Evolutionary conservation across 2,329 filamentous ascomycete genomes (phyloP).

Genomic region (Botrytis deweyae): DNA sequence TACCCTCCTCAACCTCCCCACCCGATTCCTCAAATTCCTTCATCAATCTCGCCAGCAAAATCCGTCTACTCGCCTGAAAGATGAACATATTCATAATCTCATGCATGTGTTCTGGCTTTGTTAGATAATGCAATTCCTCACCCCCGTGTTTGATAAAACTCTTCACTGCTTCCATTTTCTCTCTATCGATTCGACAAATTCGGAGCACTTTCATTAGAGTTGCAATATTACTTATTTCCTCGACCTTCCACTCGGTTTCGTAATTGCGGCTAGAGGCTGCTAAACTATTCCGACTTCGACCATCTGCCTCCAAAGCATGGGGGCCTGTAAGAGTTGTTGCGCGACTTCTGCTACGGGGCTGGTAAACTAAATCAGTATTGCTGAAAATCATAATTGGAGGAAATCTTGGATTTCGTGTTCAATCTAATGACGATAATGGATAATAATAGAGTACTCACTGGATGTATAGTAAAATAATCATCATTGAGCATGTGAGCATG

Average conservation of each 20-base stretch:
- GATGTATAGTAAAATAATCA: conserved; percentile 79
- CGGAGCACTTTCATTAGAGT: conserved; percentile 67
- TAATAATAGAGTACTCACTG: conserved; percentile 44
- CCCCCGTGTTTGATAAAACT: conserved; percentile 77
- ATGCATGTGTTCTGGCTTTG: conserved; percentile 64
- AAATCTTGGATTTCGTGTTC: too few relatives aligned
- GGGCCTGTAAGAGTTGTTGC: conserved; percentile 31
- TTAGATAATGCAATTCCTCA: conserved; percentile 75
- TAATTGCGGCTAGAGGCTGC: conserved; percentile 34
- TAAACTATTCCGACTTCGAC: conserved; percentile 31
- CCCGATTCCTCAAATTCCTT: conserved; percentile 58
- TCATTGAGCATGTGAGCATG: conserved; percentile 67
- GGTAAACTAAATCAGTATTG: conserved; percentile 21
- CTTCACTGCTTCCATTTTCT: conserved; percentile 82
- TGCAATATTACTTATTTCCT: conserved; percentile 57
- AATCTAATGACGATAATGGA: not conserved
- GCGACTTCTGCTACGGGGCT: conserved; percentile 45
- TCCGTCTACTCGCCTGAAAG: conserved; percentile 82
- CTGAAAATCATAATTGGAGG: not conserved
- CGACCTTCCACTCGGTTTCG: conserved; percentile 49
- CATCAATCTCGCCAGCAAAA: conserved; percentile 70
- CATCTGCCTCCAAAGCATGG: conserved; percentile 14
- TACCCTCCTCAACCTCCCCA: conserved; percentile 46
- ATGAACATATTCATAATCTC: conserved; percentile 84
- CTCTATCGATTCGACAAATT: conserved; percentile 75